phyloP scores from a whole-genome alignment of 2,329 filamentous ascomycete genomes.

The Pseudogymnoascus sp. region DNA sequence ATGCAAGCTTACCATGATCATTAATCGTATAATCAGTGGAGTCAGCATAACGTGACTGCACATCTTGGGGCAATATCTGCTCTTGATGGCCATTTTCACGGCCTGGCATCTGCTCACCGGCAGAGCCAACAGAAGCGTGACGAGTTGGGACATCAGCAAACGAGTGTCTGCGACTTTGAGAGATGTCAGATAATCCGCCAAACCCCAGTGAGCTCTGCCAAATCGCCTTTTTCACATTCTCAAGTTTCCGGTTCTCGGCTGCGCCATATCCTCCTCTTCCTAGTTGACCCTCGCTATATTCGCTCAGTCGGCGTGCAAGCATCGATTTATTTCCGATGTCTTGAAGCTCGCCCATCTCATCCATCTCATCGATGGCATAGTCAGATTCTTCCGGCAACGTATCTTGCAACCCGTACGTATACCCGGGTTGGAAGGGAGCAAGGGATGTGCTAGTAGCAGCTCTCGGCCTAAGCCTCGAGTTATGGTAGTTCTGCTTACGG shows the following conservation, averaged over 20 bases:
- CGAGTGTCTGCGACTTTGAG: conserved; percentile 71
- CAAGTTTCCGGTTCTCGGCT: conserved; percentile 50
- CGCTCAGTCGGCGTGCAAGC: conserved; percentile 30
- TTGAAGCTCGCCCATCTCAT: conserved; percentile 47
- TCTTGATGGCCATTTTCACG: conserved; percentile 19
- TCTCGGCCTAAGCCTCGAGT: conserved; percentile 45
- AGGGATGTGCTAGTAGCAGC: conserved; percentile 43
- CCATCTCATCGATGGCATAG: conserved; percentile 63
- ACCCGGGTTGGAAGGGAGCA: conserved; percentile 41
- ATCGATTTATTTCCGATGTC: conserved; percentile 23
- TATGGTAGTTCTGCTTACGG: conserved; percentile 49
- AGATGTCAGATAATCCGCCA: conserved; percentile 49
- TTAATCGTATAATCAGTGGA: conserved; percentile 22
- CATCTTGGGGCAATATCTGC: conserved; percentile 22
- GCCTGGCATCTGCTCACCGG: conserved; percentile 34
- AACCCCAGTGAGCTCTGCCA: conserved; percentile 68
- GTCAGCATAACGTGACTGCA: conserved; percentile 25
- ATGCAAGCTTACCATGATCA: conserved; percentile 27
- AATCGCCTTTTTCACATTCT: conserved; percentile 57
- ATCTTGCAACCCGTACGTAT: conserved; percentile 50
- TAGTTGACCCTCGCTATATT: conserved; percentile 15
- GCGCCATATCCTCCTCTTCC: conserved; percentile 13
- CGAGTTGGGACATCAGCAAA: conserved; percentile 62
- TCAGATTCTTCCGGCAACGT: conserved; percentile 57
- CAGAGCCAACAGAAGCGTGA: conserved; percentile 54